Evolutionary conservation across 345 rosid species (phyloP), one percentile per base, ranked within the genome.

Genomic region (Raphanus raphanistrum): DNA sequence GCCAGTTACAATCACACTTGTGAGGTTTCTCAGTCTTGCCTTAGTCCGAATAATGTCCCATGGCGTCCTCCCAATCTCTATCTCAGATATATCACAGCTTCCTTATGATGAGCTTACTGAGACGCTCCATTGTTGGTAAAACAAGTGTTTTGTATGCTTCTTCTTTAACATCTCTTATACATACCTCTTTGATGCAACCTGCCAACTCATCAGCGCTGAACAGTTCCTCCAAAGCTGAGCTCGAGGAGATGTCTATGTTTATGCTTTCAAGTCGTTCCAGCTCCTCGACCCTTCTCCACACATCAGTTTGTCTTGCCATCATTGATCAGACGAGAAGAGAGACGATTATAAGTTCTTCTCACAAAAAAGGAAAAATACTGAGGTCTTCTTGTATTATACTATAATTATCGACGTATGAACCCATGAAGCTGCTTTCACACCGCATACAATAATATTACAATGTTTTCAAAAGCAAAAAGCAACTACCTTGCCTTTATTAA

Each of bases 81-180:
- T 73, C 70, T 60, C 75, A 4, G 26, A 11, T 63, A 52, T 12
- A 0, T 57, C 65, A 70, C 74, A 57, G 27, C 45, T 57, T n/a
- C n/a, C 6, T 57, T 70, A 70, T 35, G 35, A 70, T 70, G 35
- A 70, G 65, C 12, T 70, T 70, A 57, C 32, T 36, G 8, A 70
- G 74, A 55, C 54, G 33, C 13, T 4, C n/a, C 65, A 50, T 16
- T 5, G 21, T 52, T 13, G 68, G 61, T 63, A 73, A 12, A 31
- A 28, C 60, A 21, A 50, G 50, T 7, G 77, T 33, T 3, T 50
- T 68, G 59, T 68, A 38, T 25, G 55, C 6, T 66, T 66, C 55
- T 66, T 41, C 72, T 6, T 68, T 55, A 50, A 68, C 5, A 50
- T 68, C 72, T 50, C 72, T 50, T 9, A 68, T 50, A 2, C 61